Percentiles rank a stretch among this genome's conserved stretches.
phyloP scores from a whole-genome alignment of 2,329 filamentous ascomycete species.

The Camillea tinctor region DNA sequence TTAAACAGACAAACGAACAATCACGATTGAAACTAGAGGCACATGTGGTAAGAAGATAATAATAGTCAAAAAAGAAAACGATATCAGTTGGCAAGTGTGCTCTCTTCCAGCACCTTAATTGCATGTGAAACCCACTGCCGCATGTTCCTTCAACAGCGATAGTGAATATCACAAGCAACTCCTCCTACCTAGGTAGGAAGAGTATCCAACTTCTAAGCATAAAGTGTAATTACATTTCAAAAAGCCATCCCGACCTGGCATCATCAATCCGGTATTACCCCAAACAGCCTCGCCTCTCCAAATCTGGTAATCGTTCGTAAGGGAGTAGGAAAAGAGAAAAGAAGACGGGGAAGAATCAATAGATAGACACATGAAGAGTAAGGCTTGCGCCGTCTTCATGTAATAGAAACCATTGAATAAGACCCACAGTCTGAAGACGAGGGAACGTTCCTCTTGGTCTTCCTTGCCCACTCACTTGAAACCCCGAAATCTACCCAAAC shows the following conservation, averaged over 20 bases:
- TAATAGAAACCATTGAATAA: not conserved
- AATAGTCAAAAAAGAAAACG: not conserved
- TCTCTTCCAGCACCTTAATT: conserved; percentile 25
- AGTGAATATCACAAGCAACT: conserved; percentile 13
- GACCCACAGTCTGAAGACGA: not conserved
- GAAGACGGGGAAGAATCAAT: not conserved
- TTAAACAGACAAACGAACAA: no score
- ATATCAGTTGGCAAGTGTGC: conserved; percentile 27
- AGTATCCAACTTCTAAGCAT: conserved; percentile 22
- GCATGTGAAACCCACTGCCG: conserved; percentile 11
- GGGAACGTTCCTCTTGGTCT: not conserved
- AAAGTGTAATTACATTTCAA: conserved; percentile 17
- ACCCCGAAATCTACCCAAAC: not conserved
- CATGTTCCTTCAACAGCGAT: conserved; percentile 2
- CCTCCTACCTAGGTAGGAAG: conserved; percentile 9
- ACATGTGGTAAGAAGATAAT: no score
- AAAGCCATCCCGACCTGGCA: not conserved
- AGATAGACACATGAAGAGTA: not conserved
- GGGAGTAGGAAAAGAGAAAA: not conserved
- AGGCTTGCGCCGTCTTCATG: not conserved
- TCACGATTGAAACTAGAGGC: not conserved
- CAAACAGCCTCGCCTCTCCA: not conserved
- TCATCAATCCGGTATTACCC: not conserved
- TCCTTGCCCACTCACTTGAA: not conserved
- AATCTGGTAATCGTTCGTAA: no score